Percentiles rank a stretch among this genome's conserved stretches.
Evolutionary conservation across 73 alveolate species (phyloP).

Genomic region (Loxodes magnus): DNA sequence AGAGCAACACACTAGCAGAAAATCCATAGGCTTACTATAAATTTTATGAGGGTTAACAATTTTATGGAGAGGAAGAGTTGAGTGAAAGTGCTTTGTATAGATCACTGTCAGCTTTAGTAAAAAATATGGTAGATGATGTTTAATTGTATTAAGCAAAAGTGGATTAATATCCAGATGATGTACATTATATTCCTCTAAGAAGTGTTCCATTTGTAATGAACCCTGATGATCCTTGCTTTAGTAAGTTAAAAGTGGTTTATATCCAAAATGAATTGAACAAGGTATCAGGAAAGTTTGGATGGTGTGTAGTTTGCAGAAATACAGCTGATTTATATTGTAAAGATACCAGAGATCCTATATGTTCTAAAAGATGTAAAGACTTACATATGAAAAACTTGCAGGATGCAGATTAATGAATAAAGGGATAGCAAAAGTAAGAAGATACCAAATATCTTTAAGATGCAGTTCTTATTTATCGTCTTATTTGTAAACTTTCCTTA

Average conservation of each 20-base stretch:
- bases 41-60: too few species aligned
- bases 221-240: slow-evolving; percentile 24
- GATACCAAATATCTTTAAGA: slow-evolving; percentile 35
- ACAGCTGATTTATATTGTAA: slow-evolving; percentile 77
- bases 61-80: slow-evolving; percentile 25
- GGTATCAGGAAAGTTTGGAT: slow-evolving; percentile 83
- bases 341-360: slow-evolving; percentile 76
- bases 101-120: background rate
- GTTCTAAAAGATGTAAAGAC: slow-evolving; percentile 81
- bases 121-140: slow-evolving; percentile 34
- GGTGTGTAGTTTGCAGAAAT: slow-evolving; percentile 91
- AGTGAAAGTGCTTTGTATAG: slow-evolving; percentile 2
- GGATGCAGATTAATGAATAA: slow-evolving; percentile 15
- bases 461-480: slow-evolving; percentile 39
- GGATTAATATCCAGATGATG: slow-evolving; percentile 6
- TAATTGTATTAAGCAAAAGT: slow-evolving; percentile 23
- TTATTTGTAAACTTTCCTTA: slow-evolving; percentile 42
- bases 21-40: too few species aligned
- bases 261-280: slow-evolving; percentile 67
- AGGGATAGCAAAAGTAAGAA: slow-evolving; percentile 35
- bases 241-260: slow-evolving; percentile 46
- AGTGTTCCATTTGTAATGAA: slow-evolving; percentile 31
- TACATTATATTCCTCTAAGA: background rate
- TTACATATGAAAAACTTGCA: slow-evolving; percentile 45
- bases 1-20: slow-evolving; percentile 29